Conservation (phyloP, 1,139 yeast species). For the Geotrichum australiense region DNA sequence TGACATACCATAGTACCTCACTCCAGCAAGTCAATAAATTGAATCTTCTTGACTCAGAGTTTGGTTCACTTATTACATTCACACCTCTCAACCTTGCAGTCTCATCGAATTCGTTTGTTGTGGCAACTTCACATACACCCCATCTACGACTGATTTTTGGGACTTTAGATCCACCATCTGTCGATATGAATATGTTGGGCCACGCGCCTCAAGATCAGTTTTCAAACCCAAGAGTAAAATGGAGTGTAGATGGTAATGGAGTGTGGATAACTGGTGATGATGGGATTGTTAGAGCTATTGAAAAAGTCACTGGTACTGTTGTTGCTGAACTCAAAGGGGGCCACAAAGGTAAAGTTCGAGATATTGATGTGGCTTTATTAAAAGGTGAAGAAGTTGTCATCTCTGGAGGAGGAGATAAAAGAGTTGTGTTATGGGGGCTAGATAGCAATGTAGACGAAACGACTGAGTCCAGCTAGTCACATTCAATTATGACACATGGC, state of each 20-base stretch:
- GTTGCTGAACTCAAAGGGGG: conserved; percentile 19
- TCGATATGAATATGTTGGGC: conserved; percentile 6
- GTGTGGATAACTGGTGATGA: conserved; percentile 66
- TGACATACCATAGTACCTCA: conserved; percentile 6
- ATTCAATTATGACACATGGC: too few relatives aligned
- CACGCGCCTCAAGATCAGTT: conserved; percentile 15
- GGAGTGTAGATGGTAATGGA: conserved; percentile 34
- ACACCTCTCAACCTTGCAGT: conserved; percentile 14
- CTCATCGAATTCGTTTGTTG: conserved; percentile 8
- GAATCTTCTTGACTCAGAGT: conserved; percentile 13
- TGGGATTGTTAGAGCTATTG: conserved; percentile 49
- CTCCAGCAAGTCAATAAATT: not conserved
- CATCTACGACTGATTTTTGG: conserved; percentile 14
- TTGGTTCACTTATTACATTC: conserved; percentile 12
- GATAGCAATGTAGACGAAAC: not conserved
- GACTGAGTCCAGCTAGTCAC: too few relatives aligned
- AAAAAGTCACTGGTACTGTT: conserved; percentile 23
- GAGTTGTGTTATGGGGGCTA: conserved; percentile 12
- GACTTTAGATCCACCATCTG: not conserved
- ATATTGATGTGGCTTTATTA: conserved; percentile 3
- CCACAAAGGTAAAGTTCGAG: conserved; percentile 10
- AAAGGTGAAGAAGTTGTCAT: conserved; percentile 7
- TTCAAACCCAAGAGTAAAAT: conserved; percentile 12
- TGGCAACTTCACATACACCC: conserved; percentile 16
- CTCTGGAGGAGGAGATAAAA: conserved; percentile 12